These are phyloP conservation scores for Phialophora macrospora DNA, from an alignment of 2,329 filamentous ascomycete genomes.

Conservation along the genomic window DNA sequence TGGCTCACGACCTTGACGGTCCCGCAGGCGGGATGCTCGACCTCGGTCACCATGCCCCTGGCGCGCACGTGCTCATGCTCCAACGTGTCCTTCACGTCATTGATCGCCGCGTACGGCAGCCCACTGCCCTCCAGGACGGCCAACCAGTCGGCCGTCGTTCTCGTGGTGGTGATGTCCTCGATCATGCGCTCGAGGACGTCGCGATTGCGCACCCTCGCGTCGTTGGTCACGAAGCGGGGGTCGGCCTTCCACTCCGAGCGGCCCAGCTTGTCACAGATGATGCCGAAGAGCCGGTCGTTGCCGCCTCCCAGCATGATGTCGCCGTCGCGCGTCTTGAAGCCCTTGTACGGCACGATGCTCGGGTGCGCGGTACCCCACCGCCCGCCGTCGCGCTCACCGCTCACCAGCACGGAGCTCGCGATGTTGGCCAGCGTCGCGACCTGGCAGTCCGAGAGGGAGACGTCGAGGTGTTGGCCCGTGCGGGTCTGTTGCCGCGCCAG, in stretches of 20 bases:
- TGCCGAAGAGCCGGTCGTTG: conserved; percentile 66
- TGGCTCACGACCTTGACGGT: conserved; percentile 89
- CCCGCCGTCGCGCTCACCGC: conserved; percentile 82
- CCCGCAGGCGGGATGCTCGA: conserved; percentile 82
- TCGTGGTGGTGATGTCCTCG: conserved; percentile 72
- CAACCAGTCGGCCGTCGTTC: conserved; percentile 88
- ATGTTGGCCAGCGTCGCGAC: conserved; percentile 95
- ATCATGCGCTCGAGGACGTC: conserved; percentile 77
- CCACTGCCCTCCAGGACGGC: conserved; percentile 84
- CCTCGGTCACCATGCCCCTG: conserved; percentile 84
- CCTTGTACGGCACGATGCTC: conserved; percentile 95
- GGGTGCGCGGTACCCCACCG: conserved; percentile 97
- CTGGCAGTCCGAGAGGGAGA: conserved; percentile 89
- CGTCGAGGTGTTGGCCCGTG: conserved; percentile 88
- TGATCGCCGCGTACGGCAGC: conserved; percentile 93
- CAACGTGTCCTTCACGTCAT: conserved; percentile 84
- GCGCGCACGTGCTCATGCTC: conserved; percentile 81
- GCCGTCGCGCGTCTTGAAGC: conserved; percentile 70
- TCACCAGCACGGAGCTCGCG: conserved; percentile 87
- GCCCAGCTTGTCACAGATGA: conserved; percentile 62
- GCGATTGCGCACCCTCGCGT: conserved; percentile 68
- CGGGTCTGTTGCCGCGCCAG: conserved; percentile 69
- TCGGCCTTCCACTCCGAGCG: conserved; percentile 65
- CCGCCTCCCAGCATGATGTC: conserved; percentile 68
- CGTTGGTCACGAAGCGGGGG: conserved; percentile 63